Evolutionary conservation across 1,284 basidiomycete genomes (phyloP).

Genomic region (Cerioporus squamosus): DNA sequence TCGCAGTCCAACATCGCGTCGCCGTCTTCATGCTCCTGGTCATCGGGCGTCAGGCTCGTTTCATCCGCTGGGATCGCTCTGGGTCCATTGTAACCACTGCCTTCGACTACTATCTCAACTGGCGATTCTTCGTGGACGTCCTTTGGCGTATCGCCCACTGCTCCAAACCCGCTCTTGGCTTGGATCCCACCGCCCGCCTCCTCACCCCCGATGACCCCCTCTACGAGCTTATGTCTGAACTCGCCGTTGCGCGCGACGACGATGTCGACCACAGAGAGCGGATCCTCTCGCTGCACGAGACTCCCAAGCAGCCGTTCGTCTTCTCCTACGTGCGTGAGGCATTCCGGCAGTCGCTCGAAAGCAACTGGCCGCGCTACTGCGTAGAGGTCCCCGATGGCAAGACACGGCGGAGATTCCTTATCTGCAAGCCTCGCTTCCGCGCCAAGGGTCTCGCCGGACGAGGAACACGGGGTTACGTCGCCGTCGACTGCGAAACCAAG

Average conservation of each 20-base stretch:
- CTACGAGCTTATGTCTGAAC: conserved; percentile 2
- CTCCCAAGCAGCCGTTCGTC: too few species aligned
- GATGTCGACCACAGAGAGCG: background rate
- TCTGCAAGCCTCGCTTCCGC: conserved; percentile 3
- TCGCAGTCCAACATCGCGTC: conserved; percentile 1
- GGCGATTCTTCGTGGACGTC: conserved; percentile 1
- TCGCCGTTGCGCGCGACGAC: background rate
- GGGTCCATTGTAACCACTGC: conserved; percentile 11
- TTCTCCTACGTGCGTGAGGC: conserved; percentile 2
- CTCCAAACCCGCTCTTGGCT: background rate
- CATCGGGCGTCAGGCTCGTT: background rate
- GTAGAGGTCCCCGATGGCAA: background rate
- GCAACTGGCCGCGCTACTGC: conserved; percentile 1
- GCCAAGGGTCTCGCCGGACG: conserved; percentile 6
- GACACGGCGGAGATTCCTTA: background rate
- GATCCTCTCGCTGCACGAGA: too few species aligned
- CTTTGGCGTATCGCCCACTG: conserved; percentile 2
- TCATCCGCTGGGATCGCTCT: conserved; percentile 10
- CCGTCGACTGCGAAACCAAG: background rate
- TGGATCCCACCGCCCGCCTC: conserved; percentile 8
- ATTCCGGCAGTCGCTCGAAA: background rate
- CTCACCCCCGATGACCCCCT: background rate
- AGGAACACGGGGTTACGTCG: conserved; percentile 13
- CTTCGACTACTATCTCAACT: conserved; percentile 8
- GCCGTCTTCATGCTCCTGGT: conserved; percentile 7